Evolutionary conservation across 352 stramenopile genomes (phyloP).

Genomic region (Phytophthora cryptogea): DNA sequence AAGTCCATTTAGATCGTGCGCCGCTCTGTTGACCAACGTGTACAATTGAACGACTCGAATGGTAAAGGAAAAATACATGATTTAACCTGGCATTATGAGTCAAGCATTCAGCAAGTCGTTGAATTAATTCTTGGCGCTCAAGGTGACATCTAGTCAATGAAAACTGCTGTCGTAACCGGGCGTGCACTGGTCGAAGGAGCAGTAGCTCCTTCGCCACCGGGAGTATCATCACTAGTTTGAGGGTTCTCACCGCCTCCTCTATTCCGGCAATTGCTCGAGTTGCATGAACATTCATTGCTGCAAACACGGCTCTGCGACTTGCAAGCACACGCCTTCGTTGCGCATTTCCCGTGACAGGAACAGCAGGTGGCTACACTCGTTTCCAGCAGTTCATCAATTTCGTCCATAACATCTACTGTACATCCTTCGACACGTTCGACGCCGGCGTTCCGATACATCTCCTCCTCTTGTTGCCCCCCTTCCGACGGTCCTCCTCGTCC

Average conservation of each 20-base stretch:
- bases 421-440: slow-evolving; percentile 8
- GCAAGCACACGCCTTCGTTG: slow-evolving; percentile 70
- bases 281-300: slow-evolving; percentile 57
- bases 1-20: slow-evolving; percentile 12
- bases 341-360: slow-evolving; percentile 75
- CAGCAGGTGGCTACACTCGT: slow-evolving; percentile 48
- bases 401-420: slow-evolving; percentile 49
- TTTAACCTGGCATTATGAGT: slow-evolving; percentile 1
- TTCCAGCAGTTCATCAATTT: slow-evolving; percentile 61
- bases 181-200: slow-evolving; percentile 6
- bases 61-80: slow-evolving; percentile 7
- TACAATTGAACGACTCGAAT: background rate
- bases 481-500: slow-evolving; percentile 40
- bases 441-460: background rate
- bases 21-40: slow-evolving; percentile 1
- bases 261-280: slow-evolving; percentile 63
- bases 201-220: background rate
- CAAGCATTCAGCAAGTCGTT: background rate
- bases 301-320: slow-evolving; percentile 51
- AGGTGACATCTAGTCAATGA: slow-evolving; percentile 21
- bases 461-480: slow-evolving; percentile 8
- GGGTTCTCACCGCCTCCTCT: background rate
- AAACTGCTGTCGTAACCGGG: background rate
- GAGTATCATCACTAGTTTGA: background rate
- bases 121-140: slow-evolving; percentile 3